Conservation (phyloP, 2,329 filamentous ascomycete genomes). For the Talaromyces sp. region DNA sequence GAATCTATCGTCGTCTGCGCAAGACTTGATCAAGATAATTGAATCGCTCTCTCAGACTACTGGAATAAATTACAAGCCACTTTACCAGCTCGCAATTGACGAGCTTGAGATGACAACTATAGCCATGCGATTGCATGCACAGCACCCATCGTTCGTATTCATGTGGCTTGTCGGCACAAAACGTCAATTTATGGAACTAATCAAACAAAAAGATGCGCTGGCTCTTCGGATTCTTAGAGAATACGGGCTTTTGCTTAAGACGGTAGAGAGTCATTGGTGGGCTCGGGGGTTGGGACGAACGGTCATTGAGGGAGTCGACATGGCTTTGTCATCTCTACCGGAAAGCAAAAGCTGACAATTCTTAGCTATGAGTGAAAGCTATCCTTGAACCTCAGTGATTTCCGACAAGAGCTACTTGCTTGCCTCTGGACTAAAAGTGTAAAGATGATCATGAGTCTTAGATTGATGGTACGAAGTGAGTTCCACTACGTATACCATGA, state of each 20-base stretch:
- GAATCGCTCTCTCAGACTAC: background rate
- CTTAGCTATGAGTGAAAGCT: too few relatives aligned
- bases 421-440: background rate
- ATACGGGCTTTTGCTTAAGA: slow-evolving; percentile 1
- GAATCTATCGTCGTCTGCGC: background rate
- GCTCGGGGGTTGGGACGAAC: background rate
- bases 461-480: too few relatives aligned
- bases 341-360: background rate
- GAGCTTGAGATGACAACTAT: background rate
- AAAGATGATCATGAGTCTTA: background rate
- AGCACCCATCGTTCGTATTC: slow-evolving; percentile 10
- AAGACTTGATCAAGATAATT: background rate
- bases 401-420: background rate
- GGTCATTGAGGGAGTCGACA: slow-evolving; percentile 1
- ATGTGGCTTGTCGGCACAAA: slow-evolving; percentile 14
- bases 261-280: slow-evolving; percentile 9
- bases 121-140: background rate
- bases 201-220: background rate
- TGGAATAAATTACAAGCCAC: background rate
- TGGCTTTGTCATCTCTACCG: background rate
- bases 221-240: slow-evolving; percentile 8
- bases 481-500: too few relatives aligned
- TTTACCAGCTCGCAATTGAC: slow-evolving; percentile 7
- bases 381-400: too few relatives aligned
- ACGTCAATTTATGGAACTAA: slow-evolving; percentile 8